Percentiles rank a stretch among this genome's conserved stretches.
phyloP scores from a whole-genome alignment of 139 green algal species.

The Picochlorum sp. region DNA sequence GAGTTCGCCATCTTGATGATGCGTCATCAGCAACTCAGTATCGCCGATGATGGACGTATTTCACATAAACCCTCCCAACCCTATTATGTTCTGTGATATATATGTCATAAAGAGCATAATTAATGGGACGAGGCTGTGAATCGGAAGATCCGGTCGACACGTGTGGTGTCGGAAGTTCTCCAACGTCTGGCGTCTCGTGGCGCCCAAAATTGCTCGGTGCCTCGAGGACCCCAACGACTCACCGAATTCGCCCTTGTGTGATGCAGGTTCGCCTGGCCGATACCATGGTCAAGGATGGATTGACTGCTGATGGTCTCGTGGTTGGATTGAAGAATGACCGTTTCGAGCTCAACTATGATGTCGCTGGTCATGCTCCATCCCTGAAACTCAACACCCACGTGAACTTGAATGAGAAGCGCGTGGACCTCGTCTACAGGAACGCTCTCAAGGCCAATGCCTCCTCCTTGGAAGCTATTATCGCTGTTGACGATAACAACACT shows the following conservation, averaged over 20 bases:
- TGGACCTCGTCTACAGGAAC: slow-evolving; percentile 6
- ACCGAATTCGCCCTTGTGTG: background rate
- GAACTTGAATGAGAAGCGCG: slow-evolving; percentile 1
- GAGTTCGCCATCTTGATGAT: too few relatives aligned
- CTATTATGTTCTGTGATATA: too few relatives aligned
- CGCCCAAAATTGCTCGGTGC: background rate
- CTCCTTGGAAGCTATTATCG: slow-evolving; percentile 13
- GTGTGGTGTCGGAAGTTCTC: background rate
- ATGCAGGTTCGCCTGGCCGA: slow-evolving; percentile 15
- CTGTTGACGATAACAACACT: slow-evolving; percentile 29
- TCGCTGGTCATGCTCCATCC: slow-evolving; percentile 6
- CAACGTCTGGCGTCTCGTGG: background rate
- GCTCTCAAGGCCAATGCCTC: slow-evolving; percentile 14
- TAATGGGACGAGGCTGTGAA: too few relatives aligned
- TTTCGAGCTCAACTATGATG: slow-evolving; percentile 13
- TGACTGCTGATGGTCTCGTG: slow-evolving; percentile 2
- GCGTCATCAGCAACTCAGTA: too few relatives aligned
- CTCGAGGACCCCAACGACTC: background rate
- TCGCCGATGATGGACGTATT: too few relatives aligned
- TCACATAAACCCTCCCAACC: too few relatives aligned
- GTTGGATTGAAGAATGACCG: slow-evolving; percentile 8
- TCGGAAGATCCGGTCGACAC: background rate
- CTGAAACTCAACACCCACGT: slow-evolving; percentile 5
- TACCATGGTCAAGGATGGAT: slow-evolving; percentile 9
- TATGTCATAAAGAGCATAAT: too few relatives aligned